phyloP scores from a whole-genome alignment of 1,139 yeast species.

The Kodamaea ohmeri region DNA sequence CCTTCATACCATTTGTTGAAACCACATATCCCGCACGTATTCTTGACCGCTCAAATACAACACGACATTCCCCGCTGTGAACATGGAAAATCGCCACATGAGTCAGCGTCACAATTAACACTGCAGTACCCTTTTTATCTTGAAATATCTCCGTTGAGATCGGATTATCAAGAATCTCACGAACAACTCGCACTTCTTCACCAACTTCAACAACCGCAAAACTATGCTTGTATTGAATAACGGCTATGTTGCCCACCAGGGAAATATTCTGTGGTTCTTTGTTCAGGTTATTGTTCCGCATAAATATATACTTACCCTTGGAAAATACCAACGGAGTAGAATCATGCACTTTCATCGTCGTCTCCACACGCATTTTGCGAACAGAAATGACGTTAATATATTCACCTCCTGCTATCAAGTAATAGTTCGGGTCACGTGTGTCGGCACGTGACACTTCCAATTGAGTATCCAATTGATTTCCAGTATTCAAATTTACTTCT shows the following conservation, averaged over 20 bases:
- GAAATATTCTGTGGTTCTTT: neutral
- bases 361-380: slow-evolving; percentile 4
- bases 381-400: slow-evolving; percentile 5
- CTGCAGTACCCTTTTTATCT: slow-evolving; percentile 2
- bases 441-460: too few species aligned
- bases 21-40: neutral
- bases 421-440: too few species aligned
- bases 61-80: slow-evolving; percentile 9
- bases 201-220: slow-evolving; percentile 4
- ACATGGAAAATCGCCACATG: slow-evolving; percentile 17
- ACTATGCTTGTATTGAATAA: slow-evolving; percentile 7
- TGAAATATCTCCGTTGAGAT: slow-evolving; percentile 4
- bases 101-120: slow-evolving; percentile 9
- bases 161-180: slow-evolving; percentile 2
- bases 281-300: neutral
- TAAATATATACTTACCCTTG: slow-evolving; percentile 1
- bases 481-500: neutral
- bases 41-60: slow-evolving; percentile 12
- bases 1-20: slow-evolving; percentile 7
- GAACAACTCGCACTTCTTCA: slow-evolving; percentile 2
- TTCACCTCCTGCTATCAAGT: slow-evolving; percentile 5
- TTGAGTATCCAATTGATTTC: too few species aligned
- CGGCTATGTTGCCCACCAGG: neutral
- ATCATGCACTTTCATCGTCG: neutral
- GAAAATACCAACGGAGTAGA: neutral